Base-by-base conservation (phyloP, 2,329 filamentous ascomycete species). In the Curvularia spicifera region DNA sequence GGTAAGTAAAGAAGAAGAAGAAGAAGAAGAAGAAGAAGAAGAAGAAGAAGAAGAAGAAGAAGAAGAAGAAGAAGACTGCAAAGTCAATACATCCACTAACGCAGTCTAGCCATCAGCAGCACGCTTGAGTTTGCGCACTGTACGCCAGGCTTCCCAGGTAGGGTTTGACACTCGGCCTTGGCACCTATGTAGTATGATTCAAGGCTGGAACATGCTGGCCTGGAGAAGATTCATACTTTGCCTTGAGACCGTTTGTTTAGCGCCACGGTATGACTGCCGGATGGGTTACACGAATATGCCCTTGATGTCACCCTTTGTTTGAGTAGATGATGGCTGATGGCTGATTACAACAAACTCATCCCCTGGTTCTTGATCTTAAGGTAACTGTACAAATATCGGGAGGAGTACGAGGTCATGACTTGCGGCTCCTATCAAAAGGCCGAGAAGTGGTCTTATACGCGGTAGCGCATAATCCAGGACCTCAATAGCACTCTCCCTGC, bases 11-110 rank as follows among this genome's bases (percentile, higher is more conserved):
- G 51, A 61, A 54, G 53, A 61, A 54, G 53, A 57, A 58, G 44
- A 46, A 54, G 51, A 61, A 54, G 53, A 64, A 54, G 51, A 61
- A 54, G 53, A 64, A 54, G 51, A 61, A 54, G 53, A 64, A 54
- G 51, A 61, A 54, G 53, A 64, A 54, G 51, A 61, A 54, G 53
- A 64, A 54, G 51, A 61, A 54, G 53, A 64, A 54, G 51, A 61
- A 54, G 53, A 64, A 54, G 51, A 61, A 54, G 53, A 61, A 54
- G 53, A 57, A 58, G 44, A 46, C 26, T 49, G 63, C 61, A 49
- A 65, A 20, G 48, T 64, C 56, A 53, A 64, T 57, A 58, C 59
- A 58, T 67, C 60, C 59, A 72, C 72, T 74, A 74, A 75, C 72
- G 67, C 63, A 57, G 51, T 51, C 18, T 59, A 67, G 64, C 53